phyloP scores from a whole-genome alignment of 1,284 basidiomycete genomes.

The Ustilago sp. region DNA sequence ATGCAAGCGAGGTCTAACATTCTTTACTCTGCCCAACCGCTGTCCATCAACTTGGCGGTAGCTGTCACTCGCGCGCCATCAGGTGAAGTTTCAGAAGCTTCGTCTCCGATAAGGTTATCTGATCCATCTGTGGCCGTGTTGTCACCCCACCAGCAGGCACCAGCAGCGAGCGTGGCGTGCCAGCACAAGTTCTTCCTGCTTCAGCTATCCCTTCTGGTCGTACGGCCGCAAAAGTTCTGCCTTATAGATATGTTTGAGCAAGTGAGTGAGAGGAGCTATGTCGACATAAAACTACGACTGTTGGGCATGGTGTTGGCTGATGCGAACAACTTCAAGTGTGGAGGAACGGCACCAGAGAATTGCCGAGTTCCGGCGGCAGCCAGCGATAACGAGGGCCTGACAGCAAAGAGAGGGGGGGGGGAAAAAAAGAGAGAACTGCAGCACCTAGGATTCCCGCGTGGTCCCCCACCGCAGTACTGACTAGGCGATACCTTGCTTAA shows the following conservation, averaged over 20 bases:
- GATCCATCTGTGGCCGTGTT: not conserved
- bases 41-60: too few species aligned
- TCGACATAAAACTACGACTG: too few species aligned
- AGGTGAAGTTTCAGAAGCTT: too few species aligned
- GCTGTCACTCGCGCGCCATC: too few species aligned
- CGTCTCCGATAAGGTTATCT: too few species aligned
- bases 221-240: too few species aligned
- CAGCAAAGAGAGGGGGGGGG: not conserved
- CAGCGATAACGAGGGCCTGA: slow-evolving; percentile 6
- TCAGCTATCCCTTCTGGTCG: slow-evolving; percentile 1
- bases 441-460: slow-evolving; percentile 84
- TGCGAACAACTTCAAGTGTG: slow-evolving; percentile 1
- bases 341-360: not conserved
- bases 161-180: slow-evolving; percentile 38
- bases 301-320: not conserved
- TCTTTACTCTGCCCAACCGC: too few species aligned
- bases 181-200: slow-evolving; percentile 27
- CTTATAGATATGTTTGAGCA: too few species aligned
- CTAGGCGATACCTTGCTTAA: slow-evolving; percentile 82
- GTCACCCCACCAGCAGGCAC: slow-evolving; percentile 34
- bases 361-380: slow-evolving; percentile 12
- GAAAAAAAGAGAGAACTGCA: slow-evolving; percentile 74
- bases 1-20: not conserved
- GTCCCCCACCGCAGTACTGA: slow-evolving; percentile 87
- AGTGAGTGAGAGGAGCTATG: not conserved